Conservation (phyloP, 805 yeast species). For the Ogataea neopini region DNA sequence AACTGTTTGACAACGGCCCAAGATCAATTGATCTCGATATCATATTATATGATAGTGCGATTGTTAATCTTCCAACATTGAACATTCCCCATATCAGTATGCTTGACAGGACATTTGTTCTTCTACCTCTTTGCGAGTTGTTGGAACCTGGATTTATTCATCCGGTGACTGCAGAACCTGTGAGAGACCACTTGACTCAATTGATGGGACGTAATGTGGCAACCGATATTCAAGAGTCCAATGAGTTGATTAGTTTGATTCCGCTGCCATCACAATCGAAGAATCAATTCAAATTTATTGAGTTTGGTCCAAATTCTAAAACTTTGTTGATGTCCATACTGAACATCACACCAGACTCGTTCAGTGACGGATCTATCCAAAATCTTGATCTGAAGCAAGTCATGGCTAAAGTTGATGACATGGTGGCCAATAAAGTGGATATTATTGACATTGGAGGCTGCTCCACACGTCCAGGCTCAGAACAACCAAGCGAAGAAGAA, state of each 20-base stretch:
- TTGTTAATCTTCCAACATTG: constrained; percentile 58
- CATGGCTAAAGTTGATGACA: constrained; percentile 45
- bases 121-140: constrained; percentile 85
- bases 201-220: constrained; percentile 28
- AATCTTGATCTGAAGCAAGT: constrained; percentile 40
- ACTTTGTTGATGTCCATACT: constrained; percentile 85
- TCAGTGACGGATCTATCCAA: constrained; percentile 80
- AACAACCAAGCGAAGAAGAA: constrained; percentile 58
- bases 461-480: constrained; percentile 86
- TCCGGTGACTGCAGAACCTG: constrained; percentile 86
- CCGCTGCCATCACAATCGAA: constrained; percentile 39
- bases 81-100: constrained; percentile 84
- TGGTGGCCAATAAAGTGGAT: constrained; percentile 62
- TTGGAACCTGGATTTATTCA: constrained; percentile 65
- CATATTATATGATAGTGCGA: constrained; percentile 61
- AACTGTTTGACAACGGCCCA: constrained; percentile 87
- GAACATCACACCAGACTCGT: constrained; percentile 92
- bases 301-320: constrained; percentile 42
- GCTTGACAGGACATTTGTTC: constrained; percentile 87
- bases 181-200: constrained; percentile 63
- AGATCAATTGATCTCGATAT: constrained; percentile 89
- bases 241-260: constrained; percentile 47
- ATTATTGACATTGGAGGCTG: constrained; percentile 94
- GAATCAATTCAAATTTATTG: constrained; percentile 31
- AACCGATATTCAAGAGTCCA: constrained; percentile 47